Evolutionary conservation across 352 stramenopile species (phyloP).

Genomic region (Pythium myriotylum): DNA sequence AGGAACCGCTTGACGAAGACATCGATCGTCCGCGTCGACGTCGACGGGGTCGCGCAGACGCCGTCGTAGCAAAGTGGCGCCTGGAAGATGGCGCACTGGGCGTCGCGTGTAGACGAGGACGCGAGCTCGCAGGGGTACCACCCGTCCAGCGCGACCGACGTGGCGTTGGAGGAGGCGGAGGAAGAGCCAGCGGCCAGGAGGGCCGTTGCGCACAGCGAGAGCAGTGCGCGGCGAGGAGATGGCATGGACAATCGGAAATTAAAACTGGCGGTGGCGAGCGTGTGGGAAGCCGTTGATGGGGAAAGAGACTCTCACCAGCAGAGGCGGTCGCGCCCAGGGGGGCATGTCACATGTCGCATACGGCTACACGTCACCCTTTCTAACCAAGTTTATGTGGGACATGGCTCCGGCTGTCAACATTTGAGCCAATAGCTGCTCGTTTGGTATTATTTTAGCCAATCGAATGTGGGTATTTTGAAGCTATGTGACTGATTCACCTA

Average conservation of each 20-base stretch:
- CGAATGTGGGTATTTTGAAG: not conserved
- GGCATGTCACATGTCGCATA: conserved; percentile 1
- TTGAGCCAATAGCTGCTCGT: not conserved
- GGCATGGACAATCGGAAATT: not conserved
- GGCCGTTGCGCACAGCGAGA: not conserved
- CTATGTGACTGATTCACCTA: not conserved
- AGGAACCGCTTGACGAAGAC: conserved; percentile 36
- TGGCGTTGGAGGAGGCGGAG: not conserved
- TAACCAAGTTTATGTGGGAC: not conserved
- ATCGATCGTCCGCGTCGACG: conserved; percentile 13
- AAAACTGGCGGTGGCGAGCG: not conserved
- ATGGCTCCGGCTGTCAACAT: not conserved
- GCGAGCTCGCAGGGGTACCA: conserved; percentile 33
- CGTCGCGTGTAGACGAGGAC: conserved; percentile 5
- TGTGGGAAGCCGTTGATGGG: not conserved
- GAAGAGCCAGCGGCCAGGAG: not conserved
- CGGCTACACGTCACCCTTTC: not conserved
- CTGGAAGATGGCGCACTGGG: conserved; percentile 38
- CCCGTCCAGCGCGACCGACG: conserved; percentile 25
- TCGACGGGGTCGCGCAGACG: conserved; percentile 22
- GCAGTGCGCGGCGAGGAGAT: not conserved
- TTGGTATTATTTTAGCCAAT: not conserved
- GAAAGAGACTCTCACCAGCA: not conserved
- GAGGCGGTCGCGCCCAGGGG: not conserved
- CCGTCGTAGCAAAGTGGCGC: conserved; percentile 42